phyloP scores from a whole-genome alignment of 2,329 filamentous ascomycete genomes.

The Hymenoscyphus occultus region DNA sequence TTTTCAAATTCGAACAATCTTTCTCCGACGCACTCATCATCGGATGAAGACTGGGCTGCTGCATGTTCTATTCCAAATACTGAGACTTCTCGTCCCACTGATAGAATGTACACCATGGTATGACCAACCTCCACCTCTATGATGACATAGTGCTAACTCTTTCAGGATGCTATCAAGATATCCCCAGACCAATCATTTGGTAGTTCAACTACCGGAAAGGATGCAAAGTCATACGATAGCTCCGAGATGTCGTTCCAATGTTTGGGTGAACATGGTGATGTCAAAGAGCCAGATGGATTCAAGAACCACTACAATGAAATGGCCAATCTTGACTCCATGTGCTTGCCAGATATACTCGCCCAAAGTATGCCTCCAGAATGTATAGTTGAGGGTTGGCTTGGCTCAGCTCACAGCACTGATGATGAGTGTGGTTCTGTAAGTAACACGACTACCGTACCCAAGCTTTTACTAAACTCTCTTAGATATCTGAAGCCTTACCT shows the following conservation, averaged over 20 bases:
- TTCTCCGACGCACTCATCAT: slow-evolving; percentile 5
- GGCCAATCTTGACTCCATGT: background rate
- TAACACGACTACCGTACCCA: background rate
- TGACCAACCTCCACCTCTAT: background rate
- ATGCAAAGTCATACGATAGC: slow-evolving; percentile 6
- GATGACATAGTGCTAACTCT: background rate
- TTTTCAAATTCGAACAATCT: background rate
- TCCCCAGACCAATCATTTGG: background rate
- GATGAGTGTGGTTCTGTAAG: slow-evolving; percentile 29
- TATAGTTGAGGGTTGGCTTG: slow-evolving; percentile 28
- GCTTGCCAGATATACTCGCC: slow-evolving; percentile 13
- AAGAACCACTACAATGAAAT: slow-evolving; percentile 13
- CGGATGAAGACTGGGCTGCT: slow-evolving; percentile 7
- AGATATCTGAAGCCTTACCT: slow-evolving; percentile 19
- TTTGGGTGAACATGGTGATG: slow-evolving; percentile 16
- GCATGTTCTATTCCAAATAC: slow-evolving; percentile 9
- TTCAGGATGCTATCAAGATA: background rate
- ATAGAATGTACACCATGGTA: background rate
- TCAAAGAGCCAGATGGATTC: slow-evolving; percentile 24
- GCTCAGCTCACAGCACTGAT: slow-evolving; percentile 21
- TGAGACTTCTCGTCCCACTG: slow-evolving; percentile 2
- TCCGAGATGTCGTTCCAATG: slow-evolving; percentile 33
- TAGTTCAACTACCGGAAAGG: background rate
- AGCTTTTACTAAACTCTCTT: background rate
- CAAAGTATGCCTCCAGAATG: slow-evolving; percentile 15